Evolutionary conservation across 495 filamentous ascomycete species (phyloP), one percentile per base, ranked within the genome.

Genomic region (Trichoderma parareesei): DNA sequence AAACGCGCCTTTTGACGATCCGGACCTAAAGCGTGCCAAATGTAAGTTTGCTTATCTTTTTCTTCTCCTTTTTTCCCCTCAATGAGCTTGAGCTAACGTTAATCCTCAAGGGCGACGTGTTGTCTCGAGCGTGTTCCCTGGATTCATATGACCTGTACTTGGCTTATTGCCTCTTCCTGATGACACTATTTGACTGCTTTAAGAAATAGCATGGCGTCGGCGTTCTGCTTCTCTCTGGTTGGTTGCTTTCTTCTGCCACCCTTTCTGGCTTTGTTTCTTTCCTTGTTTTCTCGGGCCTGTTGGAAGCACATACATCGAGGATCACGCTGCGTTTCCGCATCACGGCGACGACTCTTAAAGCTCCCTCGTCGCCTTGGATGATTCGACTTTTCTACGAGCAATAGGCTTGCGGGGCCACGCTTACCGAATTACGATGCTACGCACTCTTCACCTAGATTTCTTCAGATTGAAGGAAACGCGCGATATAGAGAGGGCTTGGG

Each of bases 1-100:
- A 16, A 63, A 63, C 20, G 61, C 67, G 40, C 60, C 60, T 5
- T 64, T 57, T 55, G 65, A 66, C 1, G 61, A 66, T 27, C 46
- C 65, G 4, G 60, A 60, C 60, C 5, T 35, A 3, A 61, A 46
- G 20, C 65, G 65, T 2, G 38, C 61, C 18, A 66, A 57, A 44
- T 64, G 65, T 64, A 18, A 62, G 65, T 33, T 48, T 44, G 37
- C 40, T 7, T 41, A 41, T 11, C 40, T 2, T 27, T 9, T 42
- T 40, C 20, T 46, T 48, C 5, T 6, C 9, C 53, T 9, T 10
- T n/a, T 4, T 60, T 4, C 8, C 4, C 4, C 38, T 18, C 11
- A 2, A 0, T 18, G 14, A 38, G 5, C 18, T 43, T 27, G 5
- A 9, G 6, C 49, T 60, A 43, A 43, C 38, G 10, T n/a, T 49